These are phyloP conservation scores for Neofusicoccum cordaticola DNA, from an alignment of 2,329 filamentous ascomycete genomes.

Conservation along the genomic window DNA sequence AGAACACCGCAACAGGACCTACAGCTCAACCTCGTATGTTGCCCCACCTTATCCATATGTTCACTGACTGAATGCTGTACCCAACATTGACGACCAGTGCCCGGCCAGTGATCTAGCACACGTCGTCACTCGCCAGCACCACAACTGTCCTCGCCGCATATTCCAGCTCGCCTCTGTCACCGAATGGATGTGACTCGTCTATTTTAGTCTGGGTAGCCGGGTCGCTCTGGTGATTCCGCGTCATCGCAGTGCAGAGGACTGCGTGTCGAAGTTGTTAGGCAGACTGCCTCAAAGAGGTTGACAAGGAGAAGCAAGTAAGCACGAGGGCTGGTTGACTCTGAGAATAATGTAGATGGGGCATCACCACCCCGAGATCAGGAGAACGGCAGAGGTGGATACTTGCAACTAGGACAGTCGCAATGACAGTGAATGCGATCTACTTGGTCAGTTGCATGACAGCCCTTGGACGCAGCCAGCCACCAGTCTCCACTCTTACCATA, in stretches of 20 bases:
- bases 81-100: slow-evolving; percentile 43
- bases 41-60: not conserved
- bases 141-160: slow-evolving; percentile 36
- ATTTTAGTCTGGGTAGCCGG: slow-evolving; percentile 22
- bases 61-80: slow-evolving; percentile 23
- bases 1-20: too few species aligned
- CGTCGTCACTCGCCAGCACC: slow-evolving; percentile 45
- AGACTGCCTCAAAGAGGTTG: not conserved
- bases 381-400: slow-evolving; percentile 17
- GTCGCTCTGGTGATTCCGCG: slow-evolving; percentile 36
- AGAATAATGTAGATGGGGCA: too few species aligned
- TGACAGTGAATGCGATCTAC: slow-evolving; percentile 45
- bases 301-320: not conserved
- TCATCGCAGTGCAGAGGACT: slow-evolving; percentile 38
- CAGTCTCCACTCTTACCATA: slow-evolving; percentile 18
- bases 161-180: slow-evolving; percentile 25
- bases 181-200: slow-evolving; percentile 32
- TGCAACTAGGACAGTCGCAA: slow-evolving; percentile 43
- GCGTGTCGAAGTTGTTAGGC: not conserved
- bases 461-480: slow-evolving; percentile 48
- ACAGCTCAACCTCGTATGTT: too few species aligned
- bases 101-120: slow-evolving; percentile 42
- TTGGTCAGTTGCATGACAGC: slow-evolving; percentile 47
- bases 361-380: too few species aligned
- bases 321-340: too few species aligned